Evolutionary conservation across 2,329 filamentous ascomycete species (phyloP).

Genomic region (Coleophoma cylindrospora): DNA sequence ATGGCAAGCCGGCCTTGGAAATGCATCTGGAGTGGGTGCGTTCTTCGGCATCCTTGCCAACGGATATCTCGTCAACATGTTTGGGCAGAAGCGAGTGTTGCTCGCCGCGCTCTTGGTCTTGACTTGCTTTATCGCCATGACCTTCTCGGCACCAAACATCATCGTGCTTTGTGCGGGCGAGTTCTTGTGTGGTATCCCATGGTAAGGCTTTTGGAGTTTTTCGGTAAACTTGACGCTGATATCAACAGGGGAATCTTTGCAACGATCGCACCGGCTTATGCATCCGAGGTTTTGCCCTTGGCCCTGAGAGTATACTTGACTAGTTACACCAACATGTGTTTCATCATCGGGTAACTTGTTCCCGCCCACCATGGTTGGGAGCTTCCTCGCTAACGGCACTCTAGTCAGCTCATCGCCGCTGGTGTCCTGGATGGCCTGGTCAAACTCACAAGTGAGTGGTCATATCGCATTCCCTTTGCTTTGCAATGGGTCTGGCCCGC

Average conservation of each 20-base stretch:
- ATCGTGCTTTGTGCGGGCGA: slow-evolving; percentile 35
- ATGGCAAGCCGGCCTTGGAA: slow-evolving; percentile 17
- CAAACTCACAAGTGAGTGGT: slow-evolving; percentile 35
- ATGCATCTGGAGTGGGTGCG: slow-evolving; percentile 13
- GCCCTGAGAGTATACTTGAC: slow-evolving; percentile 36
- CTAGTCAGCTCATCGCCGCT: slow-evolving; percentile 34
- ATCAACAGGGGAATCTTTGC: slow-evolving; percentile 34
- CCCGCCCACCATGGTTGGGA: not conserved
- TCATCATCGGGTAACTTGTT: slow-evolving; percentile 30
- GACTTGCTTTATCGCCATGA: slow-evolving; percentile 39
- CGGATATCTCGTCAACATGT: slow-evolving; percentile 34
- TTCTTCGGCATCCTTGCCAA: slow-evolving; percentile 29
- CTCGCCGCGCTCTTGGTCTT: slow-evolving; percentile 36
- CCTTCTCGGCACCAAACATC: slow-evolving; percentile 41
- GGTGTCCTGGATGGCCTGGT: slow-evolving; percentile 38
- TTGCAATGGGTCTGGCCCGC: slow-evolving; percentile 43
- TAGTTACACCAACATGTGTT: slow-evolving; percentile 40
- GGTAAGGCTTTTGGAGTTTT: slow-evolving; percentile 39
- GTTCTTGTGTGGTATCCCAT: slow-evolving; percentile 34
- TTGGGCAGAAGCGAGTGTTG: slow-evolving; percentile 39
- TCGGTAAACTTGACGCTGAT: slow-evolving; percentile 40
- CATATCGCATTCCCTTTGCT: slow-evolving; percentile 39
- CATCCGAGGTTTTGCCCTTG: slow-evolving; percentile 36
- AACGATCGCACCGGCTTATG: slow-evolving; percentile 35
- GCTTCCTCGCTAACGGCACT: not conserved